Evolutionary conservation across 768 basidiomycete species (phyloP), one percentile per base, ranked within the genome.

Genomic region (Pholiota microspora): DNA sequence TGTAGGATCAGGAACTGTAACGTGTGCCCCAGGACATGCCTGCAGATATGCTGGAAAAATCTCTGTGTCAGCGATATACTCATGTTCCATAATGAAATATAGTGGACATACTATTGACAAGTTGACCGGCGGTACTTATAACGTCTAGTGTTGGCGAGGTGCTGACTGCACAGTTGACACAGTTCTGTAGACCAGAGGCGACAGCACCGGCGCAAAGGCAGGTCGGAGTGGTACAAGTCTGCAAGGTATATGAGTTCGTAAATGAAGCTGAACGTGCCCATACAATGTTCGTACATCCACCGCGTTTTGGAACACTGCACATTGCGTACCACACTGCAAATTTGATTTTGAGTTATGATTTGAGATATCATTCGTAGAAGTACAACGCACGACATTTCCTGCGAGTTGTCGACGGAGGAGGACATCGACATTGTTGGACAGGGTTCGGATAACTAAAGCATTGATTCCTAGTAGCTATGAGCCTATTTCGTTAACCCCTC

Each of bases 161-260:
- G 16, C 38, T 13, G n/a, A 47, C 38, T 29, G 40, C 31, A 18
- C 53, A 54, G n/a, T 1, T 48, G 4, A 54, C 45, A 28, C 53
- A 54, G 34, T 24, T 48, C 18, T 54, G 53, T 18, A 54, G 46
- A 2, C 45, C 15, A 7, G 8, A 29, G n/a, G 45, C 45, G 15
- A 54, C 35, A 21, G 31, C 25, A 4, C 21, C 29, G 16, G 53
- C 28, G 46, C 53, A 54, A 0, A 54, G 24, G 24, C 53, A 54
- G 10, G 45, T 2, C 25, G 24, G 2, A 8, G 18, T 47, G 45
- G 45, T 47, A 21, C 45, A 47, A 31, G 45, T 29, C 45, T 9
- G 18, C 25, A 10, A 31, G 6, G 7, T 21, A 24, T 21, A 35
- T 29, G 13, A 47, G 45, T 15, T 32, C 15, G 7, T 1, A 47